Percentiles rank a stretch among this genome's conserved stretches.
Conservation (phyloP, 2,329 filamentous ascomycete genomes). For the Arthrobotrys sphaeroides region DNA sequence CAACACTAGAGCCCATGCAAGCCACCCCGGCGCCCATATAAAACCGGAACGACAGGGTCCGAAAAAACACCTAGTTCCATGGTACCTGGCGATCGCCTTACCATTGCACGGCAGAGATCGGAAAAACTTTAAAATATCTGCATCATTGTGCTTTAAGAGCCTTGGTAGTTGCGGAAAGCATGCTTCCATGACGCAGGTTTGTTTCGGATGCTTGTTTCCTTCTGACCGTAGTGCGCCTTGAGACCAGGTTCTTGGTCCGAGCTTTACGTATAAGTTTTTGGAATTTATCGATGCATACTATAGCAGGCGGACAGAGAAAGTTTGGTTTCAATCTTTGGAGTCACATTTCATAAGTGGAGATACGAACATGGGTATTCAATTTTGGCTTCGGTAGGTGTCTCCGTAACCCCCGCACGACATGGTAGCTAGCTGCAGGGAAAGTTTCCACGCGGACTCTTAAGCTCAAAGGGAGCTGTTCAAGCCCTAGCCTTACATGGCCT, state of each 20-base stretch:
- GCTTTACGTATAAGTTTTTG: not conserved
- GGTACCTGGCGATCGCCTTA: slow-evolving; percentile 24
- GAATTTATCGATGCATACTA: not conserved
- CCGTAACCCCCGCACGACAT: not conserved
- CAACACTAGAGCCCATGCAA: slow-evolving; percentile 15
- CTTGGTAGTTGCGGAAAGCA: not conserved
- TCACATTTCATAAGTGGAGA: not conserved
- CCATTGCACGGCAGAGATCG: slow-evolving; percentile 15
- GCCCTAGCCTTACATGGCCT: slow-evolving; percentile 21
- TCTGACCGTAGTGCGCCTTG: not conserved
- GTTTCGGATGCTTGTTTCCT: slow-evolving; percentile 16
- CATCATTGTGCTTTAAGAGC: too few species aligned
- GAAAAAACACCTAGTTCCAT: slow-evolving; percentile 19
- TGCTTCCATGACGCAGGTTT: not conserved
- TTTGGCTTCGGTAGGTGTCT: not conserved
- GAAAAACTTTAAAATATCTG: slow-evolving; percentile 14
- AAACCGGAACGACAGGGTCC: slow-evolving; percentile 29
- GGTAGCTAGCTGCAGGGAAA: not conserved
- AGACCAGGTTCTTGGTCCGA: not conserved
- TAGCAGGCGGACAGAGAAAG: not conserved
- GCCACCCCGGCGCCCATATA: slow-evolving; percentile 3
- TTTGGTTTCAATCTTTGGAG: not conserved
- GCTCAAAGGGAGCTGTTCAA: not conserved
- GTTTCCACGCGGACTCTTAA: not conserved
- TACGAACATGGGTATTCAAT: not conserved